These are phyloP conservation scores for Ampelomyces quisqualis DNA, from an alignment of 2,329 filamentous ascomycete species.

Conservation along the genomic window DNA sequence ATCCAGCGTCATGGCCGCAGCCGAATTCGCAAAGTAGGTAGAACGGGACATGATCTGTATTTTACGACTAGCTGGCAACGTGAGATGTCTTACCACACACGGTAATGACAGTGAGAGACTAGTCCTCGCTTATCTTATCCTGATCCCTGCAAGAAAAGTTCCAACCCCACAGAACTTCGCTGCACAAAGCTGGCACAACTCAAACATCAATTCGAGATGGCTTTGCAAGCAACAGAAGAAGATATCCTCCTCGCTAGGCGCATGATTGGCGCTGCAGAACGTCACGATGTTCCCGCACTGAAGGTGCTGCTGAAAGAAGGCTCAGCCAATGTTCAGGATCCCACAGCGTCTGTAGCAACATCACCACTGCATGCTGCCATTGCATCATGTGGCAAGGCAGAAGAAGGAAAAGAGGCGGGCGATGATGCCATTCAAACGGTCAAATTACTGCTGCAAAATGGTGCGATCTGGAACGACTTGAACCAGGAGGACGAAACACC, in stretches of 20 bases:
- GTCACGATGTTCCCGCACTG: slow-evolving; percentile 38
- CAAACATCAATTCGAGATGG: slow-evolving; percentile 25
- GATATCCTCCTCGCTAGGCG: slow-evolving; percentile 42
- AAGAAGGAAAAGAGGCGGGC: slow-evolving; percentile 30
- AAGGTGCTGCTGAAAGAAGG: slow-evolving; percentile 40
- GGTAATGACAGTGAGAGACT: slow-evolving; percentile 5
- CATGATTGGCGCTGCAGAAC: slow-evolving; percentile 40
- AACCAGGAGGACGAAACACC: slow-evolving; percentile 44
- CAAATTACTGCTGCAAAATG: slow-evolving; percentile 37
- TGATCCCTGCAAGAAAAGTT: slow-evolving; percentile 14
- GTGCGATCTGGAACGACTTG: slow-evolving; percentile 44
- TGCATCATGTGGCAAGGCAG: slow-evolving; percentile 32
- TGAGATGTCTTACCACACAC: background rate
- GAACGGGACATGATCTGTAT: no score
- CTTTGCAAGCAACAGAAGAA: slow-evolving; percentile 38
- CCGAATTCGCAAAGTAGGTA: no score
- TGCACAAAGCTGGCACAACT: slow-evolving; percentile 14
- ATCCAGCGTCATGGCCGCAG: no score
- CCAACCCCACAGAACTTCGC: slow-evolving; percentile 7
- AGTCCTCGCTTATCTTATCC: slow-evolving; percentile 16
- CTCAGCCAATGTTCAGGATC: slow-evolving; percentile 42
- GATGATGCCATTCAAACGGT: slow-evolving; percentile 35
- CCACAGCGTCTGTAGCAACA: slow-evolving; percentile 35
- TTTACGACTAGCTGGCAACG: no score
- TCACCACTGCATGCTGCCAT: slow-evolving; percentile 42